Percentiles rank a stretch among this genome's conserved stretches.
Evolutionary conservation across 805 yeast genomes (phyloP).

Genomic region (Candida rishiriensis): DNA sequence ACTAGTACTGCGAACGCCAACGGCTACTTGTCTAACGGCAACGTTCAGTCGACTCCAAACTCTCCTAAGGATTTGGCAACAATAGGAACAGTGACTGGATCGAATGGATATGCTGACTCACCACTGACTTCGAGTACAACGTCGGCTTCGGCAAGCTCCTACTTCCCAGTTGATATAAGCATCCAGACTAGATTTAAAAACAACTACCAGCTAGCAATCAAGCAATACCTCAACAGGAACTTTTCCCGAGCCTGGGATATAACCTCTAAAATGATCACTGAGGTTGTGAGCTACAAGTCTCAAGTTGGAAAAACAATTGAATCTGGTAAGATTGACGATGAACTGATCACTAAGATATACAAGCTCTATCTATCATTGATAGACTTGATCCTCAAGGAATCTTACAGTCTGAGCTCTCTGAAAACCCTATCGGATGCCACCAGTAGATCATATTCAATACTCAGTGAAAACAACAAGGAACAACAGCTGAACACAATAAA

Average conservation of each 20-base stretch:
- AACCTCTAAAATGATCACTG: conserved; percentile 17
- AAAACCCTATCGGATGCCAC: neutral
- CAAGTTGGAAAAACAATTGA: conserved; percentile 1
- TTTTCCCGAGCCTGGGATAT: conserved; percentile 27
- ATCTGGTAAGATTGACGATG: conserved; percentile 5
- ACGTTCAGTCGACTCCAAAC: neutral
- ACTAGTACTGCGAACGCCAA: neutral
- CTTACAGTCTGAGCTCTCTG: neutral
- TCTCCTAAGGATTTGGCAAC: conserved; percentile 1
- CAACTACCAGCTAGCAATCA: conserved; percentile 37
- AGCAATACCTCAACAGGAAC: conserved; percentile 34
- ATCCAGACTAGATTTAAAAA: conserved; percentile 16
- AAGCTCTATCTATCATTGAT: conserved; percentile 26
- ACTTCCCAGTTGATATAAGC: conserved; percentile 11
- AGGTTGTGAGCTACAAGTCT: conserved; percentile 2
- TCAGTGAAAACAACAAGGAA: neutral
- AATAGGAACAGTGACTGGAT: no score
- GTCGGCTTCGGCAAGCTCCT: conserved; percentile 1
- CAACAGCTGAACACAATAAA: conserved; percentile 1
- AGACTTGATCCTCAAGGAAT: conserved; percentile 25
- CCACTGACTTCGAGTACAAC: no score
- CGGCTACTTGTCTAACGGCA: neutral
- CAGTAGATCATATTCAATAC: neutral
- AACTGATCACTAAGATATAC: conserved; percentile 17
- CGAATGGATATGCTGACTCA: no score